Evolutionary conservation across 1,284 basidiomycete genomes (phyloP).

Genomic region (Puccinia triticina): DNA sequence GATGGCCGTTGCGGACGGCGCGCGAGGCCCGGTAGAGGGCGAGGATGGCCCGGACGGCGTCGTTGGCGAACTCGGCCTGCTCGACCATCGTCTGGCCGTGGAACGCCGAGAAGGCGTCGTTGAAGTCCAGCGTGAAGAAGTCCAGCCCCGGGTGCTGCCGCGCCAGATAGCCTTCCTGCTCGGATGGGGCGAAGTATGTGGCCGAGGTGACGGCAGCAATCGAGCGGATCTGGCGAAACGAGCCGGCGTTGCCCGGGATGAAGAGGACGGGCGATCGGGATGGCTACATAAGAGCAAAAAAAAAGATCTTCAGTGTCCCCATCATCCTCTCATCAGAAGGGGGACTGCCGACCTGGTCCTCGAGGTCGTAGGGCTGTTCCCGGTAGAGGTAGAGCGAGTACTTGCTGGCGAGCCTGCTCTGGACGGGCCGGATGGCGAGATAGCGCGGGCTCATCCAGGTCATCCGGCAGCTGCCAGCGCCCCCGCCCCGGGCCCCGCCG

Average conservation of each 20-base stretch:
- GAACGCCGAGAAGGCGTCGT: constrained; percentile 95
- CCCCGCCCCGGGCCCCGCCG: constrained; percentile 25
- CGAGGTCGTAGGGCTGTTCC: constrained; percentile 79
- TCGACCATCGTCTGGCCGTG: constrained; percentile 84
- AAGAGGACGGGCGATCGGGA: constrained; percentile 81
- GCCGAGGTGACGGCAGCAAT: constrained; percentile 85
- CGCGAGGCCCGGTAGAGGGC: constrained; percentile 68
- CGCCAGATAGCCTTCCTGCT: not conserved
- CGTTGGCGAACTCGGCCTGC: constrained; percentile 76
- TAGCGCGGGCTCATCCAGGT: constrained; percentile 96
- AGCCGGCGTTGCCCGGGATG: constrained; percentile 95
- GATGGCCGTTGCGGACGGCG: constrained; percentile 8
- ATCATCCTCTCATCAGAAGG: constrained; percentile 15
- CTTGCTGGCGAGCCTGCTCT: constrained; percentile 63
- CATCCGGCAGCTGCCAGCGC: constrained; percentile 74
- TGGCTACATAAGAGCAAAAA: constrained; percentile 60
- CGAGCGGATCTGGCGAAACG: constrained; percentile 88
- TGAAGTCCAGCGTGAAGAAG: constrained; percentile 90
- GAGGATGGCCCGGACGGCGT: constrained; percentile 76
- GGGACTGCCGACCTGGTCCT: constrained; percentile 64
- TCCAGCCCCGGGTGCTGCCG: constrained; percentile 68
- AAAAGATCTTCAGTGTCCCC: constrained; percentile 15
- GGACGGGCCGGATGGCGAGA: constrained; percentile 67
- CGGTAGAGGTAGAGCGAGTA: constrained; percentile 89
- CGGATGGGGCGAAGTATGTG: constrained; percentile 68